Conservation (phyloP, 768 basidiomycete genomes). For the Tubosaeta sp. region DNA sequence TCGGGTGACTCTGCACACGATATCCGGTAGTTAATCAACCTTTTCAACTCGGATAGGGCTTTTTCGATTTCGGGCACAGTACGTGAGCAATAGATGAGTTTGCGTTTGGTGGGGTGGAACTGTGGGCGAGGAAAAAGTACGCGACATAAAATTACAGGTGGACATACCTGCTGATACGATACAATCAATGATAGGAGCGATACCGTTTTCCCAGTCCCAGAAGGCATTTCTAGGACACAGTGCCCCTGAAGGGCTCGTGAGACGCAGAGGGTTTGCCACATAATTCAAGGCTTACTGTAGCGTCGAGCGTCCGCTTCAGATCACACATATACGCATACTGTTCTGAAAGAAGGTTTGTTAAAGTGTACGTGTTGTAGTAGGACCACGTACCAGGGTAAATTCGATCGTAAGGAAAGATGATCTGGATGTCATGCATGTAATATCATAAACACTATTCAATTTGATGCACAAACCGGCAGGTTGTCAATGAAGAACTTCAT, state of each 20-base stretch:
- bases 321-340: slow-evolving; percentile 99
- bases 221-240: slow-evolving; percentile 99
- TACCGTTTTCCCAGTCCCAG: slow-evolving; percentile 98
- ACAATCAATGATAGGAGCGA: slow-evolving; percentile 93
- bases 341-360: slow-evolving; percentile 45
- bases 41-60: slow-evolving; percentile 90
- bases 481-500: slow-evolving; percentile 88
- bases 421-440: slow-evolving; percentile 37
- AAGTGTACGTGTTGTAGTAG: neutral
- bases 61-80: slow-evolving; percentile 99
- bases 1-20: slow-evolving; percentile 68
- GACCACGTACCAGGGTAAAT: slow-evolving; percentile 81
- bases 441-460: neutral
- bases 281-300: slow-evolving; percentile 53
- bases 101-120: slow-evolving; percentile 90
- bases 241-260: slow-evolving; percentile 64
- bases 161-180: slow-evolving; percentile 87
- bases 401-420: slow-evolving; percentile 90
- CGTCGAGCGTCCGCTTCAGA: slow-evolving; percentile 93
- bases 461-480: slow-evolving; percentile 50
- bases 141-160: neutral
- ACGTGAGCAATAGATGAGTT: slow-evolving; percentile 97
- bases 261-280: neutral
- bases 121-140: slow-evolving; percentile 29
- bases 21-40: slow-evolving; percentile 87